Evolutionary conservation across 2,329 filamentous ascomycete genomes (phyloP).

Genomic region (Penicillium freii): DNA sequence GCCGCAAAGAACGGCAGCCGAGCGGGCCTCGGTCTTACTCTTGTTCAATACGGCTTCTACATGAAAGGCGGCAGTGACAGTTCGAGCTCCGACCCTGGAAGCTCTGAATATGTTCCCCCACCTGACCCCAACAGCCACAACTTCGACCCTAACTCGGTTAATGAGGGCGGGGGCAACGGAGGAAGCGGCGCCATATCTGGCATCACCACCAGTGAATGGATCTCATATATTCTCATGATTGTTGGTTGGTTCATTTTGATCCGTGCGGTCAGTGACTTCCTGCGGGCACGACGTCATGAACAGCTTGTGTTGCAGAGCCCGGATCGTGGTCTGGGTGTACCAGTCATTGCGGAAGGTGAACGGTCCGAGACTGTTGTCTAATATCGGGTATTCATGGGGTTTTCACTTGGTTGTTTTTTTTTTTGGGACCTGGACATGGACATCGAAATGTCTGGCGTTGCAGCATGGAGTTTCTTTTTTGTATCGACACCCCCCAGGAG

Average conservation of each 20-base stretch:
- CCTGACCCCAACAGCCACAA: slow-evolving; percentile 86
- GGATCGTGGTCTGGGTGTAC: slow-evolving; percentile 77
- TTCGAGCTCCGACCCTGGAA: slow-evolving; percentile 38
- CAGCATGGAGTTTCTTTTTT: slow-evolving; percentile 11
- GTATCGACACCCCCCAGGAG: slow-evolving; percentile 20
- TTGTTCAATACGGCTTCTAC: slow-evolving; percentile 95
- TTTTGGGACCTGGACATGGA: slow-evolving; percentile 5
- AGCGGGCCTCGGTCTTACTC: slow-evolving; percentile 87
- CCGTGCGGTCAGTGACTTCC: slow-evolving; percentile 84
- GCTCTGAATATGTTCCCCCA: slow-evolving; percentile 57
- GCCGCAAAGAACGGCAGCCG: slow-evolving; percentile 96
- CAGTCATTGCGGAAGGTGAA: slow-evolving; percentile 85
- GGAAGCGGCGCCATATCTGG: slow-evolving; percentile 47
- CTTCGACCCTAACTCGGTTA: slow-evolving; percentile 73
- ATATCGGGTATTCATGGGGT: slow-evolving; percentile 18
- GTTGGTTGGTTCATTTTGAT: slow-evolving; percentile 98
- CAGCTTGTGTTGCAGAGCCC: slow-evolving; percentile 90
- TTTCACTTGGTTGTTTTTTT: slow-evolving; percentile 10
- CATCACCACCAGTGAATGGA: slow-evolving; percentile 77
- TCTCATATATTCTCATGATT: slow-evolving; percentile 92
- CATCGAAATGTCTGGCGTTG: slow-evolving; percentile 9
- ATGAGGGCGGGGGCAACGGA: slow-evolving; percentile 39
- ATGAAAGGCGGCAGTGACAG: slow-evolving; percentile 68
- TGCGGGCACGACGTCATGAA: slow-evolving; percentile 84
- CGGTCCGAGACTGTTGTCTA: slow-evolving; percentile 72